phyloP scores from a whole-genome alignment of 164 flowering plant species.

The Umbellularia californica region DNA sequence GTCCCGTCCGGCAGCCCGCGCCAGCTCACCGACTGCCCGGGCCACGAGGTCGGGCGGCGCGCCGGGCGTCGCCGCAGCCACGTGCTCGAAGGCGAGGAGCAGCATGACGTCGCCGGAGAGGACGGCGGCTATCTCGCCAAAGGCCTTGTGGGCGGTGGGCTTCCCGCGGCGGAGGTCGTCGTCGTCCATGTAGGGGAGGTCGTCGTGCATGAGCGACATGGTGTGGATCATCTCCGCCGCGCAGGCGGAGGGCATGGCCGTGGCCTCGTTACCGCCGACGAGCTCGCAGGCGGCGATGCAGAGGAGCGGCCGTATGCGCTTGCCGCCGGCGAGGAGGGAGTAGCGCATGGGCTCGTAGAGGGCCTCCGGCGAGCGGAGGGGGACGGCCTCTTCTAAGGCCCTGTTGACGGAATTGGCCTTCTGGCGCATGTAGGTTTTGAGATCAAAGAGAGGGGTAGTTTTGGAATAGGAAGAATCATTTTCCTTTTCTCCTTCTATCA shows the following conservation, averaged over 20 bases:
- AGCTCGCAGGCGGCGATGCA: slow-evolving; percentile 75
- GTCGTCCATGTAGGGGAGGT: slow-evolving; percentile 72
- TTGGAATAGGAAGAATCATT: neutral
- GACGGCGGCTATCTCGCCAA: slow-evolving; percentile 62
- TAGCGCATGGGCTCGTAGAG: slow-evolving; percentile 74
- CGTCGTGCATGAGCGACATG: slow-evolving; percentile 75
- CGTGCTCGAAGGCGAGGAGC: slow-evolving; percentile 56
- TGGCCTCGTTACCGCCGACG: slow-evolving; percentile 46
- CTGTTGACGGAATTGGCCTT: slow-evolving; percentile 42
- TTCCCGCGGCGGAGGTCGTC: slow-evolving; percentile 67
- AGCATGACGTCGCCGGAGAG: slow-evolving; percentile 70
- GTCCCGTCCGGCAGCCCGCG: slow-evolving; percentile 43
- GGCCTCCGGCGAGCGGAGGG: slow-evolving; percentile 37
- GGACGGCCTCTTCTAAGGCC: slow-evolving; percentile 46
- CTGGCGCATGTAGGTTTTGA: slow-evolving; percentile 42
- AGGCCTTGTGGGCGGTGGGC: slow-evolving; percentile 68
- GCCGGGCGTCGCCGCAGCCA: slow-evolving; percentile 35
- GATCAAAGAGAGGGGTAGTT: slow-evolving; percentile 27
- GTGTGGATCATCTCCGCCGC: slow-evolving; percentile 82
- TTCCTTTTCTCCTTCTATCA: neutral
- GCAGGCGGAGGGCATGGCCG: slow-evolving; percentile 66
- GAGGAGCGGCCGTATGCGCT: slow-evolving; percentile 56
- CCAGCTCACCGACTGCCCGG: slow-evolving; percentile 50
- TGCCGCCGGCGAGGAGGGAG: slow-evolving; percentile 70
- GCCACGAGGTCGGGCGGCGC: slow-evolving; percentile 32